Conservation (phyloP, 106 monocot genomes). For the Alisma plantagoaquatica region DNA sequence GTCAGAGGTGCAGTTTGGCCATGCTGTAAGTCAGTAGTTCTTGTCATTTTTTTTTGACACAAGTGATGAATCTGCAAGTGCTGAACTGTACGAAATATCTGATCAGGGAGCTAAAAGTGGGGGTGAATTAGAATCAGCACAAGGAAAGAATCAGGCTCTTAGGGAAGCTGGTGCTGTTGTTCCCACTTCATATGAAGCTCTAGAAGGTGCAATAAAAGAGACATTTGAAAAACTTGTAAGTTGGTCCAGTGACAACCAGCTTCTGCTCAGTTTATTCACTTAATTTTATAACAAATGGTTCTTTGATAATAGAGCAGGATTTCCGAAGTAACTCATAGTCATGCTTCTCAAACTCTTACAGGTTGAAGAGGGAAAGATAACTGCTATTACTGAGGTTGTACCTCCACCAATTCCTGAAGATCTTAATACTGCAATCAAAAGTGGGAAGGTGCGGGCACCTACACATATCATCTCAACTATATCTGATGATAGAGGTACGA, state of each 20-base stretch:
- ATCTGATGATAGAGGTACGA: slow-evolving; percentile 94
- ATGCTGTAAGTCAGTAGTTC: slow-evolving; percentile 93
- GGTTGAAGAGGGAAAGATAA: slow-evolving; percentile 87
- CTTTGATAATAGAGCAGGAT: too few relatives aligned
- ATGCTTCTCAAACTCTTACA: too few relatives aligned
- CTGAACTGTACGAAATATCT: too few relatives aligned
- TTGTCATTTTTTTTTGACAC: neutral
- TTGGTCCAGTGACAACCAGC: too few relatives aligned
- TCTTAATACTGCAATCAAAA: slow-evolving; percentile 79
- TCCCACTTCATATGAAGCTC: slow-evolving; percentile 91
- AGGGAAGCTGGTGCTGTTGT: slow-evolving; percentile 89
- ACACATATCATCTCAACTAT: slow-evolving; percentile 99
- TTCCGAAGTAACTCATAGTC: neutral
- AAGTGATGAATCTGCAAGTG: neutral
- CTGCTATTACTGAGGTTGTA: slow-evolving; percentile 47
- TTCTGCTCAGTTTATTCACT: too few relatives aligned
- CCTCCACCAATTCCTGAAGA: slow-evolving; percentile 97
- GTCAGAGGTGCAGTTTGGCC: slow-evolving; percentile 99
- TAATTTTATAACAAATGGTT: too few relatives aligned
- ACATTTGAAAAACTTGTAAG: slow-evolving; percentile 87
- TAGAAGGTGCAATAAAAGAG: slow-evolving; percentile 74
- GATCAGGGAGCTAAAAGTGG: slow-evolving; percentile 98
- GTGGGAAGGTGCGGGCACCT: slow-evolving; percentile 94
- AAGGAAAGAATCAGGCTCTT: slow-evolving; percentile 89
- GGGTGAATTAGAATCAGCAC: slow-evolving; percentile 95